Evolutionary conservation across 2,329 filamentous ascomycete genomes (phyloP).

Genomic region (Coniochaeta pulveracea): DNA sequence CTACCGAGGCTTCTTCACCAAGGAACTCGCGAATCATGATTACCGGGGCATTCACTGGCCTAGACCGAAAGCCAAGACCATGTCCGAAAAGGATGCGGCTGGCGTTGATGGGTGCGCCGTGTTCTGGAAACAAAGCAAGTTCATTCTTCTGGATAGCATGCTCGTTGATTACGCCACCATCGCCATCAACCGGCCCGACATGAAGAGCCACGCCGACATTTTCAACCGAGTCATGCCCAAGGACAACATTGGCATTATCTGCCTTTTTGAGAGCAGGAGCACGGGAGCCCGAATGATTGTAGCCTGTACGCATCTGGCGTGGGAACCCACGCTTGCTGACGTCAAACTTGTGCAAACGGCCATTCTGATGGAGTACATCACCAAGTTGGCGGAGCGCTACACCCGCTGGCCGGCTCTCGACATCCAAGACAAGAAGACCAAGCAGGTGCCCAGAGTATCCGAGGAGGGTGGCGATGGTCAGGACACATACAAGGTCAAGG

Average conservation of each 20-base stretch:
- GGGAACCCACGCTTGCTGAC: constrained; percentile 83
- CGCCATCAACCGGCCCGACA: constrained; percentile 88
- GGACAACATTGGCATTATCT: constrained; percentile 88
- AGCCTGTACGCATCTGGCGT: constrained; percentile 88
- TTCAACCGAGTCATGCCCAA: constrained; percentile 98
- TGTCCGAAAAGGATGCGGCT: constrained; percentile 80
- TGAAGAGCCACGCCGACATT: constrained; percentile 94
- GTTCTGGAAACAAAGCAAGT: constrained; percentile 94
- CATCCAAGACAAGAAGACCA: constrained; percentile 67
- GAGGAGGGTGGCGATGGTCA: constrained; percentile 24
- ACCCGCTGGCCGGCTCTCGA: constrained; percentile 59
- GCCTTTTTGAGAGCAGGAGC: constrained; percentile 82
- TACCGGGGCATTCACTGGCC: constrained; percentile 95
- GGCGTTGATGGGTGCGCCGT: constrained; percentile 93
- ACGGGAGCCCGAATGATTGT: constrained; percentile 90
- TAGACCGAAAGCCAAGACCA: constrained; percentile 80
- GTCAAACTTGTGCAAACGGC: constrained; percentile 96
- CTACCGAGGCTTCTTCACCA: constrained; percentile 83
- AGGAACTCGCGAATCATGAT: constrained; percentile 73
- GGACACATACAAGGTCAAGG: constrained; percentile 37
- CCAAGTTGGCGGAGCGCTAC: constrained; percentile 77
- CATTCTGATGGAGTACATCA: constrained; percentile 86
- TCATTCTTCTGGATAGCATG: constrained; percentile 86
- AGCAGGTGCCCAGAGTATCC: constrained; percentile 25
- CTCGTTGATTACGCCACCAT: constrained; percentile 84